These are phyloP conservation scores for Draba incana DNA, from an alignment of 345 rosid genomes.

Conservation along the genomic window DNA sequence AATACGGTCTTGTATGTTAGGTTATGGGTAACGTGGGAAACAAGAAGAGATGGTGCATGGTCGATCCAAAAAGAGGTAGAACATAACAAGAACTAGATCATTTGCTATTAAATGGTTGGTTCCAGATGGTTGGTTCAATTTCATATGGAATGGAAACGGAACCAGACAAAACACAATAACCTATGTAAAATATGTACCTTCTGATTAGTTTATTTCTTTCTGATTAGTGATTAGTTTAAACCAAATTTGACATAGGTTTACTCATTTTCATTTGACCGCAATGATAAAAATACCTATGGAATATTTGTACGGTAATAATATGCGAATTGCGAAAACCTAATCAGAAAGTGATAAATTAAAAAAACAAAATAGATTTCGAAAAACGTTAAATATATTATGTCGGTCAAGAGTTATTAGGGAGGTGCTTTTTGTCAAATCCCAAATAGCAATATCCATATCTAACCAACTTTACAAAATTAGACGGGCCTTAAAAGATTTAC, in stretches of 20 bases:
- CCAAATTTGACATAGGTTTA: too few relatives aligned
- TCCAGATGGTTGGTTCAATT: not conserved
- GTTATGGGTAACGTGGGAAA: not conserved
- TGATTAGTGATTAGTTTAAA: too few relatives aligned
- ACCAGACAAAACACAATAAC: not conserved
- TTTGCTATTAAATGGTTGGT: not conserved
- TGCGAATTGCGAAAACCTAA: not conserved
- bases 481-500: conserved; percentile 20
- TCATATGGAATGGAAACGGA: conserved; percentile 11
- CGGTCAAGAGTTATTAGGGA: conserved; percentile 31
- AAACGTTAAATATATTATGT: conserved; percentile 28
- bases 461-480: conserved; percentile 27
- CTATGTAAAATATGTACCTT: not conserved
- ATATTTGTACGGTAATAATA: conserved; percentile 4
- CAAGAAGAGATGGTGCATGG: conserved; percentile 2
- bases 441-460: conserved; percentile 29
- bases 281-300: too few relatives aligned
- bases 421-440: conserved; percentile 26
- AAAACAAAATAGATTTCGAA: conserved; percentile 7
- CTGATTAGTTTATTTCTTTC: too few relatives aligned
- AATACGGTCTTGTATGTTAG: conserved; percentile 12
- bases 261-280: too few relatives aligned
- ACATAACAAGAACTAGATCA: not conserved
- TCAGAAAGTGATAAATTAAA: conserved; percentile 1
- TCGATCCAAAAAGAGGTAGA: not conserved